These are phyloP conservation scores for Aspergillus pseudoviridinutans DNA, from an alignment of 2,329 filamentous ascomycete genomes.

Conservation along the genomic window DNA sequence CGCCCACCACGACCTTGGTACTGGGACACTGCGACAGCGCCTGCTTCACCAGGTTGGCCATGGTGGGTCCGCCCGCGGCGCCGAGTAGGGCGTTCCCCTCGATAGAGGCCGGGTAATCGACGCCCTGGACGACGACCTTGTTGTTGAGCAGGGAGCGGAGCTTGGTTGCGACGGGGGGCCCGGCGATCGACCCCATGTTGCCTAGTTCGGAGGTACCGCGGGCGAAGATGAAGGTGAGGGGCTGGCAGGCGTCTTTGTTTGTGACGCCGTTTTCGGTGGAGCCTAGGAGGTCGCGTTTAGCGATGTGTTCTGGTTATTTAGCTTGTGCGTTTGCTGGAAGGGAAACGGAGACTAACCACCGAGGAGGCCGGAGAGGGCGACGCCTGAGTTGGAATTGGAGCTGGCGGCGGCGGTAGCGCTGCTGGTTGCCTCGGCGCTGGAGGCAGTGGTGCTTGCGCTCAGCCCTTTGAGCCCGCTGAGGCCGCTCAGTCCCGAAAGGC, in stretches of 20 bases:
- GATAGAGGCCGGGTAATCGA: constrained; percentile 28
- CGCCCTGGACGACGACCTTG: constrained; percentile 30
- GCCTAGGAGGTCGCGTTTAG: constrained; percentile 15
- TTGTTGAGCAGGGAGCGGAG: constrained; percentile 21
- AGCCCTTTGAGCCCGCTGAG: background rate
- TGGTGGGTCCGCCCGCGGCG: constrained; percentile 24
- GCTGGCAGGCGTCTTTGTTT: constrained; percentile 37
- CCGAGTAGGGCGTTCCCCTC: constrained; percentile 28
- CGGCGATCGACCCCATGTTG: constrained; percentile 42
- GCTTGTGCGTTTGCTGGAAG: background rate
- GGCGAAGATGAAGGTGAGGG: constrained; percentile 43
- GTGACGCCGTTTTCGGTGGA: constrained; percentile 39
- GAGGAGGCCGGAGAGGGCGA: background rate
- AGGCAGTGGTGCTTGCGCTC: background rate
- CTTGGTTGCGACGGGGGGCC: constrained; percentile 31
- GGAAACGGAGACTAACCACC: background rate
- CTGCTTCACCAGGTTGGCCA: constrained; percentile 28
- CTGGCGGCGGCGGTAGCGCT: background rate
- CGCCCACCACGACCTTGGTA: constrained; percentile 32
- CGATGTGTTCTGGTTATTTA: background rate
- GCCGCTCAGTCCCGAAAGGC: background rate
- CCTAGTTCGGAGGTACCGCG: constrained; percentile 41
- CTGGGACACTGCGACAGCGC: constrained; percentile 28
- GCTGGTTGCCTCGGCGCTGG: background rate
- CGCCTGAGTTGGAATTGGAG: background rate